Evolutionary conservation across 345 rosid species (phyloP).

Genomic region (Eucalyptus marginata): DNA sequence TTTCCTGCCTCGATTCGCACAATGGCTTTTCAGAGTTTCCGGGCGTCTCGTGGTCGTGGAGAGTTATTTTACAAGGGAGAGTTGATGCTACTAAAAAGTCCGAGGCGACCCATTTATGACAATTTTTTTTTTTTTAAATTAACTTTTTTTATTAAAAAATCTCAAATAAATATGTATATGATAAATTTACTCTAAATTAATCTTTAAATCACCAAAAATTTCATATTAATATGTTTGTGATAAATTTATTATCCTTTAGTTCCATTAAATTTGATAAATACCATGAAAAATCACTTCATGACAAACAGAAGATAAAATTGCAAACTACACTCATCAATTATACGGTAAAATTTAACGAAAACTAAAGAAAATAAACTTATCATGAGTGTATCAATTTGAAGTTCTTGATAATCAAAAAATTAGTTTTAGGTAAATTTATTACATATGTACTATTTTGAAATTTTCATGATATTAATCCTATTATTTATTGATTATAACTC

Average conservation of each 20-base stretch:
- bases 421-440: rapidly evolving
- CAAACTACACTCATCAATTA: rapidly evolving
- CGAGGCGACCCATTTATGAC: no score
- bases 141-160: no score
- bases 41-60: background rate
- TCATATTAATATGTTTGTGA: rapidly evolving
- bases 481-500: no score
- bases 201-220: no score
- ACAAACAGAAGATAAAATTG: rapidly evolving
- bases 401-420: no score
- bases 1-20: background rate
- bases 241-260: no score
- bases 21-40: background rate
- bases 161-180: rapidly evolving
- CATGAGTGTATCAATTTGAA: rapidly evolving
- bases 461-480: no score
- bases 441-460: rapidly evolving
- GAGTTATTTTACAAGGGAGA: background rate
- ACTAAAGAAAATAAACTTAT: no score
- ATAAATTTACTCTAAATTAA: rapidly evolving
- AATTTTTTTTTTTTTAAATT: no score
- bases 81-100: no score
- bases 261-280: no score
- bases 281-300: rapidly evolving
- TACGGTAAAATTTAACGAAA: rapidly evolving